These are phyloP conservation scores for Cyberlindnera samutprakarnensis DNA, from an alignment of 805 yeast species.

Conservation along the genomic window DNA sequence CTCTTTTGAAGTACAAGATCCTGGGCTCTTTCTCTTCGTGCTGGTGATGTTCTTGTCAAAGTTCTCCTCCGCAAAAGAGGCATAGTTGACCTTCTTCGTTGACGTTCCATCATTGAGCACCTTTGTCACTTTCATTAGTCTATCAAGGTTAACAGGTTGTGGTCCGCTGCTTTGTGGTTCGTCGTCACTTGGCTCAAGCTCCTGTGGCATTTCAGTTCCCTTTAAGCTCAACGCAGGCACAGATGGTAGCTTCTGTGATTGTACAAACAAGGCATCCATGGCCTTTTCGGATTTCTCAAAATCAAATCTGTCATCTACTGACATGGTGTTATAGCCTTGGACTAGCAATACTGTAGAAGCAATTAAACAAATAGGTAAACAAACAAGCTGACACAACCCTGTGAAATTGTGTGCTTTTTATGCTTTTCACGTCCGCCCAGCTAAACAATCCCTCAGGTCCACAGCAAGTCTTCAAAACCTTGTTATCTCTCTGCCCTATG, in stretches of 20 bases:
- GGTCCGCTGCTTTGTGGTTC: not conserved
- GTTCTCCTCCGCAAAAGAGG: slow-evolving; percentile 11
- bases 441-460: no score
- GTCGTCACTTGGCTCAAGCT: not conserved
- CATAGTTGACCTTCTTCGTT: slow-evolving; percentile 7
- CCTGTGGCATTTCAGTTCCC: not conserved
- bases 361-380: no score
- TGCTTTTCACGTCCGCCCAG: no score
- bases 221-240: not conserved
- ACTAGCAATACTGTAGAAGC: no score
- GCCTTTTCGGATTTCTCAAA: slow-evolving; percentile 1
- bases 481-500: no score
- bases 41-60: slow-evolving; percentile 4
- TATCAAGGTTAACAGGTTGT: slow-evolving; percentile 9
- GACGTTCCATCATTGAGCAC: slow-evolving; percentile 1
- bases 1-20: slow-evolving; percentile 5
- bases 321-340: no score
- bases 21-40: not conserved
- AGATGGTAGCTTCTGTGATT: not conserved
- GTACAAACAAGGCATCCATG: not conserved
- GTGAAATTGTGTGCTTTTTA: no score
- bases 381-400: no score
- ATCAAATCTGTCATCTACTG: no score
- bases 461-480: no score
- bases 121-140: slow-evolving; percentile 7